Evolutionary conservation across 352 stramenopile species (phyloP).

Genomic region (Phytophthora hybrid): DNA sequence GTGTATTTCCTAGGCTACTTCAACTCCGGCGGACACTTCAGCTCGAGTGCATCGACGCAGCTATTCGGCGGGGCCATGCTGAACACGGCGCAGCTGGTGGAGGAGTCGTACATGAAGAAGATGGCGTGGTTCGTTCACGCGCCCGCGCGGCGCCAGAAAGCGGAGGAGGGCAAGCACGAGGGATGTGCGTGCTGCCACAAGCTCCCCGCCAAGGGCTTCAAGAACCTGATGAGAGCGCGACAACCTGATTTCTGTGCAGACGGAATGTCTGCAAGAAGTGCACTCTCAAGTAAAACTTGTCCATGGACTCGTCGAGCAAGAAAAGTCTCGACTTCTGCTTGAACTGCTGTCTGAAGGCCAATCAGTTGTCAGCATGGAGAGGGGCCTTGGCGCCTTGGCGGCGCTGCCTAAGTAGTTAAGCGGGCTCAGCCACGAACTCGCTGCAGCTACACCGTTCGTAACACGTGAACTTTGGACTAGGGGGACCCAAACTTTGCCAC

Average conservation of each 20-base stretch:
- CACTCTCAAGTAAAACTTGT: conserved; percentile 58
- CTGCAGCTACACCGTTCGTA: not conserved
- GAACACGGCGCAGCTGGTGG: conserved; percentile 49
- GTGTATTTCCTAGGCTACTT: conserved; percentile 59
- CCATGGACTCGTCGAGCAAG: conserved; percentile 47
- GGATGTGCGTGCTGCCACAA: conserved; percentile 50
- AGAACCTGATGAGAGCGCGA: conserved; percentile 45
- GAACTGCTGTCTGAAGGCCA: conserved; percentile 65
- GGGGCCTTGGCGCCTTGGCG: conserved; percentile 55
- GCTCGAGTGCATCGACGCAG: conserved; percentile 25
- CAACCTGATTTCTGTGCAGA: conserved; percentile 50
- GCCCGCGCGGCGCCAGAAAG: conserved; percentile 28
- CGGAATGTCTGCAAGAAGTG: conserved; percentile 59
- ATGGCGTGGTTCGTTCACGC: conserved; percentile 65
- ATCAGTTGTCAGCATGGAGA: conserved; percentile 51
- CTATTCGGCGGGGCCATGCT: conserved; percentile 53
- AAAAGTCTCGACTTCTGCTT: conserved; percentile 67
- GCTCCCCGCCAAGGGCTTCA: conserved; percentile 42
- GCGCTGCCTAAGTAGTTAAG: conserved; percentile 34
- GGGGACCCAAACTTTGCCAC: not conserved
- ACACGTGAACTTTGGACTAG: not conserved
- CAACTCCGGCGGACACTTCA: conserved; percentile 43
- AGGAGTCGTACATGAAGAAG: conserved; percentile 75
- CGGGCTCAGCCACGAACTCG: not conserved
- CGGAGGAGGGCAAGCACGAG: conserved; percentile 24